phyloP scores from a whole-genome alignment of 192 early-diverging fungal genomes.

The Podila clonocystis region DNA sequence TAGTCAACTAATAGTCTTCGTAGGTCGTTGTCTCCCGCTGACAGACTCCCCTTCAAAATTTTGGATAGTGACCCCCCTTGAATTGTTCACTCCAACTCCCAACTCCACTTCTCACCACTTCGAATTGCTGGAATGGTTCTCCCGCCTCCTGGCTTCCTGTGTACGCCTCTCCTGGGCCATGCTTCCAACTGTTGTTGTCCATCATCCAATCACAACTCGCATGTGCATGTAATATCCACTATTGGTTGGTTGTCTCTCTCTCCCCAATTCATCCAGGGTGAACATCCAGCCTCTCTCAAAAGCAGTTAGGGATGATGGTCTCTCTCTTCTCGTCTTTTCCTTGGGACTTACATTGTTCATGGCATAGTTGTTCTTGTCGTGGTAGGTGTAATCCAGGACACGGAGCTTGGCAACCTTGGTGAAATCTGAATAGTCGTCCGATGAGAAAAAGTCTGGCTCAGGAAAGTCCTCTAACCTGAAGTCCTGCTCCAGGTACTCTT shows the following conservation, averaged over 20 bases:
- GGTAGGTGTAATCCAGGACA: conserved; percentile 69
- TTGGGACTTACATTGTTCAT: conserved; percentile 70
- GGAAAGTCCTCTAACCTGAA: conserved; percentile 71
- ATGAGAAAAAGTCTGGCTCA: conserved; percentile 68
- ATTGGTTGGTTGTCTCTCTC: too few relatives aligned
- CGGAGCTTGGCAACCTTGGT: conserved; percentile 67
- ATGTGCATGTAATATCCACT: too few relatives aligned
- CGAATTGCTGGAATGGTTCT: not conserved
- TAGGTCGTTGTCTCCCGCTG: too few relatives aligned
- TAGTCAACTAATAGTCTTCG: too few relatives aligned
- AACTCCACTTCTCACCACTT: not conserved
- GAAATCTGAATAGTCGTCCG: conserved; percentile 65
- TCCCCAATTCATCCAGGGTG: too few relatives aligned
- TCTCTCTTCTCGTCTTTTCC: too few relatives aligned
- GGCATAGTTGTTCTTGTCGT: conserved; percentile 71
- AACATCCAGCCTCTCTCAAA: too few relatives aligned
- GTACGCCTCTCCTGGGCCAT: not conserved
- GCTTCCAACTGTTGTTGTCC: not conserved
- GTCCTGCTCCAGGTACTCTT: conserved; percentile 64
- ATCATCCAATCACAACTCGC: too few relatives aligned
- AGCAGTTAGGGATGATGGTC: too few relatives aligned
- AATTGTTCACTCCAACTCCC: not conserved
- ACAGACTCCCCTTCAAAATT: too few relatives aligned
- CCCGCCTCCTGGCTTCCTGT: not conserved
- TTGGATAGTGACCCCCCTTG: not conserved